A percentile compares a stretch with the other conserved stretches of the same genome.
These are phyloP conservation scores for Cicer pinnatifidum DNA, from an alignment of 306 rosid genomes.

Conservation along the genomic window DNA sequence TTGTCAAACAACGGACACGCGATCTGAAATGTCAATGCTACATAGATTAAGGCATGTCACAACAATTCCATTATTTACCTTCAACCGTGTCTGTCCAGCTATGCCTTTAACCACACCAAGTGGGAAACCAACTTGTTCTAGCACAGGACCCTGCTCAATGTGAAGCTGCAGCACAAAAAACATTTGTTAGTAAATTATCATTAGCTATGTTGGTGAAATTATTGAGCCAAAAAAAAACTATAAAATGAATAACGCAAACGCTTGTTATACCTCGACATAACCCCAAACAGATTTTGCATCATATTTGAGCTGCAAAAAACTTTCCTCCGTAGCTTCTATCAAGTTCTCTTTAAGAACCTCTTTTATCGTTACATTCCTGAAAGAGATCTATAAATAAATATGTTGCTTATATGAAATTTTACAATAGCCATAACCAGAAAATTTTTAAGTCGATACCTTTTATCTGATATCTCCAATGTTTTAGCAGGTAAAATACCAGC, in stretches of 20 bases:
- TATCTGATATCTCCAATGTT: slow-evolving; percentile 70
- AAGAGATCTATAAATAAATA: slow-evolving; percentile 40
- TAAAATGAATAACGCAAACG: slow-evolving; percentile 26
- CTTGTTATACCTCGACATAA: slow-evolving; percentile 73
- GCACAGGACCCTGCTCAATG: slow-evolving; percentile 94
- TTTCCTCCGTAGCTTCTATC: slow-evolving; percentile 63
- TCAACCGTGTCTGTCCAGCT: slow-evolving; percentile 91
- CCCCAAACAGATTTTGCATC: slow-evolving; percentile 88
- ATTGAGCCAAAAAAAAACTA: not conserved
- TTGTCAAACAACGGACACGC: too few relatives aligned
- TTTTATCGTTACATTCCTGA: slow-evolving; percentile 67
- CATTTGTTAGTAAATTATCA: slow-evolving; percentile 7
- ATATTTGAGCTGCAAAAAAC: slow-evolving; percentile 73
- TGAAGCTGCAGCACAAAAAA: slow-evolving; percentile 65
- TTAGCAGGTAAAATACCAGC: slow-evolving; percentile 80
- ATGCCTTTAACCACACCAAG: slow-evolving; percentile 92
- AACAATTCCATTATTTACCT: slow-evolving; percentile 51
- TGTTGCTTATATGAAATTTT: slow-evolving; percentile 10
- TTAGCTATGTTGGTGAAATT: slow-evolving; percentile 16
- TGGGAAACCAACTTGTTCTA: slow-evolving; percentile 83
- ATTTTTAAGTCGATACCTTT: slow-evolving; percentile 61
- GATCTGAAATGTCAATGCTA: too few relatives aligned
- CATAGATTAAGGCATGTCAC: not conserved
- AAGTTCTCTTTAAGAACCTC: slow-evolving; percentile 71
- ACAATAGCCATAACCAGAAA: slow-evolving; percentile 17